Evolutionary conservation across 352 stramenopile species (phyloP).

Genomic region (Globisporangium takayamanum): DNA sequence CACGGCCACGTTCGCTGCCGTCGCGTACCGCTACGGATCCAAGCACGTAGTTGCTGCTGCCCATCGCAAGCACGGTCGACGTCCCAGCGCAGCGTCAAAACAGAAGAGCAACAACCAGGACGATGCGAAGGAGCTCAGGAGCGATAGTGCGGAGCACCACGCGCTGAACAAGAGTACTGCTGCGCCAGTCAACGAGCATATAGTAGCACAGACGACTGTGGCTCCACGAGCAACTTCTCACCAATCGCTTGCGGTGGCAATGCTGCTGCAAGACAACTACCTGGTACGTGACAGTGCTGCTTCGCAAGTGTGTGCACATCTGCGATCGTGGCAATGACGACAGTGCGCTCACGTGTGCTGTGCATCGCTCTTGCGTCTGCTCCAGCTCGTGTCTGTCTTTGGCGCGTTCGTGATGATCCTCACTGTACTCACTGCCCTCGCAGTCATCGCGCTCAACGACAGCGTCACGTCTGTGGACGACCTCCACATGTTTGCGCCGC

Average conservation of each 20-base stretch:
- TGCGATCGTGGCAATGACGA: neutral
- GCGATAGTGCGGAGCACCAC: neutral
- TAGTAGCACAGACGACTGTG: constrained; percentile 4
- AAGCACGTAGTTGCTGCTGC: constrained; percentile 12
- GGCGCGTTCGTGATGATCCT: constrained; percentile 53
- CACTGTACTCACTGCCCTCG: constrained; percentile 42
- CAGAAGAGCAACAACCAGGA: constrained; percentile 14
- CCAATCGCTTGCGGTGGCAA: constrained; percentile 26
- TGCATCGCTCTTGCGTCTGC: neutral
- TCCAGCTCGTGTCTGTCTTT: constrained; percentile 31
- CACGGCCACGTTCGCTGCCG: constrained; percentile 22
- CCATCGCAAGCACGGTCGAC: constrained; percentile 7
- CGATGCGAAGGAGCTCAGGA: neutral
- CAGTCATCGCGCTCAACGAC: constrained; percentile 38
- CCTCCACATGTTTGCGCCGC: constrained; percentile 58
- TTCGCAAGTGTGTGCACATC: neutral
- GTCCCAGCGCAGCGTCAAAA: neutral
- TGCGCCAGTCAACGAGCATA: neutral
- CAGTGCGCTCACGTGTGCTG: neutral
- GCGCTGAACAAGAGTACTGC: constrained; percentile 2
- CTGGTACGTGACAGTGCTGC: constrained; percentile 20
- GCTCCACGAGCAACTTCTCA: constrained; percentile 14
- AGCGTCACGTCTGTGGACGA: constrained; percentile 40
- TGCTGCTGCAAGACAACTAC: constrained; percentile 44
- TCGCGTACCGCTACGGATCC: constrained; percentile 19